Evolutionary conservation across 2,329 filamentous ascomycete genomes (phyloP), one percentile per base, ranked within the genome.

Genomic region (Chaetomium olivaceum): DNA sequence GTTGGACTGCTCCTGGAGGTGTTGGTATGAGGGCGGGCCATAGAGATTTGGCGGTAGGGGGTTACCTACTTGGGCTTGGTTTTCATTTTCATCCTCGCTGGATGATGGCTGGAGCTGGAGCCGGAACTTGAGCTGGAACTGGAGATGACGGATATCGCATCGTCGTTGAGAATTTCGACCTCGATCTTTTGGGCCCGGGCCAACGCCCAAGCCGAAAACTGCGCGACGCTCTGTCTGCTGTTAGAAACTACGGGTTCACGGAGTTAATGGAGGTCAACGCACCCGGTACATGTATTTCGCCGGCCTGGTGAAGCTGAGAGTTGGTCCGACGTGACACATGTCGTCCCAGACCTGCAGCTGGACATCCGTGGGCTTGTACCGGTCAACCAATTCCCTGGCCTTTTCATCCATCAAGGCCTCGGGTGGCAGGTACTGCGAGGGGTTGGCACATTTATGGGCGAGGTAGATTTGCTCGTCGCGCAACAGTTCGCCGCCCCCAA

Each of bases 301-400:
- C 0, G 95, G 95, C n/a, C 89, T 86, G 0, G 94, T 98, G 76
- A 97, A 98, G 72, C 92, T 96, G n/a, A 98, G 83, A 0, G 93
- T 97, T 0, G 94, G 92, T 0, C 90, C 89, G 6, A 96, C 93
- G 74, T 98, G 94, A 73, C 95, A 98, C 2, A 98, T 81, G 72
- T 97, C 91, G 65, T 98, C 94, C 93, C 94, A 98, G 1, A 98
- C 89, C 75, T 98, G 95, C 2, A 99, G 83, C 75, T 97, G 93
- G 0, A 98, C 94, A 71, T 96, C 87, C 0, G 95, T 99, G 0
- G 93, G 91, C 64, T 87, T 87, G 76, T 92, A 96, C 68, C 84
- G 87, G 43, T 83, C 80, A 19, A 95, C 73, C 14, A 82, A 77
- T 4, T 84, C 82, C 23, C 83, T 83, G 31, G 89, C 88, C 66